A percentile compares a stretch with the other conserved stretches of the same genome.
These are phyloP conservation scores for Ramularia collo-cygni DNA, from an alignment of 2,329 filamentous ascomycete genomes.

Conservation along the genomic window DNA sequence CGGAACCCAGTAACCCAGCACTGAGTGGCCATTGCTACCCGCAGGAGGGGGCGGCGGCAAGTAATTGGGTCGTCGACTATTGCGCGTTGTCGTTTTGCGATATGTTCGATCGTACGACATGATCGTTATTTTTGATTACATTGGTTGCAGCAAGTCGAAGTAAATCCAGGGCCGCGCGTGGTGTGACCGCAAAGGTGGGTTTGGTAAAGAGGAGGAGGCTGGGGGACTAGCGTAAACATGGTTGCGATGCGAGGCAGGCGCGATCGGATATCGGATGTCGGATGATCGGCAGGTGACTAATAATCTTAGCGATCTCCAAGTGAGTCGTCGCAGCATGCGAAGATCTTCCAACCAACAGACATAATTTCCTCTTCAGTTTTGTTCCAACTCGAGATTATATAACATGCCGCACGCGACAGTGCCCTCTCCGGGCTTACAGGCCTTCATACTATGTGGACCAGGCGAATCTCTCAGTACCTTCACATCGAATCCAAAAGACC, in stretches of 20 bases:
- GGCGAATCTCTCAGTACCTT: conserved; percentile 78
- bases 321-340: no score
- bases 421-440: conserved; percentile 71
- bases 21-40: conserved; percentile 39
- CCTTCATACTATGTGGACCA: conserved; percentile 74
- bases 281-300: no score
- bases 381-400: neutral
- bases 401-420: conserved; percentile 70
- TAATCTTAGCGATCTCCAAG: no score
- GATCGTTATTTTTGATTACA: conserved; percentile 8
- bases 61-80: conserved; percentile 44
- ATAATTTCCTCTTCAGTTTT: neutral
- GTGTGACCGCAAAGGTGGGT: conserved; percentile 1
- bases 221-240: no score
- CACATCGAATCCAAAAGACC: conserved; percentile 70
- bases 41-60: conserved; percentile 29
- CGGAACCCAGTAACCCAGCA: conserved; percentile 81
- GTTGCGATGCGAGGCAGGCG: no score
- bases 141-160: conserved; percentile 2
- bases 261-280: no score
- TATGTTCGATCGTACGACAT: conserved; percentile 49
- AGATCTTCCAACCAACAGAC: no score
- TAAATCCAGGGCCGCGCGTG: conserved; percentile 2
- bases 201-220: neutral
- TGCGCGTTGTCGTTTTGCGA: conserved; percentile 32